These are phyloP conservation scores for Phytopythium chamaehyphon DNA, from an alignment of 352 stramenopile species.

Conservation along the genomic window DNA sequence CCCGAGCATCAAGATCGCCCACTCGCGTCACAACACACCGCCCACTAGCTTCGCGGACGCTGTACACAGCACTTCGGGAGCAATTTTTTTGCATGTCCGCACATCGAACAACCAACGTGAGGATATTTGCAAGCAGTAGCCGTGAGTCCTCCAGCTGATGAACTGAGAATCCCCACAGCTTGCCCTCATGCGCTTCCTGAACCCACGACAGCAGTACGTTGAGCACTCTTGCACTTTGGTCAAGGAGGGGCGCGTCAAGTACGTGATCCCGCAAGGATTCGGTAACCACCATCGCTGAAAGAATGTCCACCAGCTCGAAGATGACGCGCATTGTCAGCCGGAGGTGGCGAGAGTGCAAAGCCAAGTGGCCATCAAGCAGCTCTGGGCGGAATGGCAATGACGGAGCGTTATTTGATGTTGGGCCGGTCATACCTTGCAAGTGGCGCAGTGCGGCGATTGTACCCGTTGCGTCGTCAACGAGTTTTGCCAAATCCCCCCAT, in stretches of 20 bases:
- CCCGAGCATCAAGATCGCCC: slow-evolving; percentile 59
- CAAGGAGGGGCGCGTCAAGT: slow-evolving; percentile 50
- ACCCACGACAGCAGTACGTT: slow-evolving; percentile 57
- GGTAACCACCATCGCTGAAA: background rate
- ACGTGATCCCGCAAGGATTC: slow-evolving; percentile 20
- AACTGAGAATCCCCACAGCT: slow-evolving; percentile 42
- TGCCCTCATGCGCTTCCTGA: slow-evolving; percentile 31
- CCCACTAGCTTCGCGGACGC: slow-evolving; percentile 43
- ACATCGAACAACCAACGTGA: slow-evolving; percentile 62
- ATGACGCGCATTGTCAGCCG: slow-evolving; percentile 58
- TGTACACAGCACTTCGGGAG: slow-evolving; percentile 57
- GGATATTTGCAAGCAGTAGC: slow-evolving; percentile 49
- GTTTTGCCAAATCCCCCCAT: slow-evolving; percentile 64
- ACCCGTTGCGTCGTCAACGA: slow-evolving; percentile 58
- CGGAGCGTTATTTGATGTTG: slow-evolving; percentile 20
- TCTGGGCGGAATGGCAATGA: slow-evolving; percentile 51
- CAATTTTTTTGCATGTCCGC: slow-evolving; percentile 25
- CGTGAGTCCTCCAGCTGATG: slow-evolving; percentile 50
- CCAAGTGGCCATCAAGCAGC: slow-evolving; percentile 58
- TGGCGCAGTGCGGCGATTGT: slow-evolving; percentile 62
- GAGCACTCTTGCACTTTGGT: slow-evolving; percentile 52
- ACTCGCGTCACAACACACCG: slow-evolving; percentile 44
- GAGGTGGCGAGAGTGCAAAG: slow-evolving; percentile 65
- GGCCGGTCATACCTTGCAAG: slow-evolving; percentile 51
- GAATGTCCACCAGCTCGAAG: slow-evolving; percentile 47